Percentiles rank a stretch among this genome's conserved stretches.
Conservation (phyloP, 495 filamentous ascomycete species). For the Coniosporium apollinis region DNA sequence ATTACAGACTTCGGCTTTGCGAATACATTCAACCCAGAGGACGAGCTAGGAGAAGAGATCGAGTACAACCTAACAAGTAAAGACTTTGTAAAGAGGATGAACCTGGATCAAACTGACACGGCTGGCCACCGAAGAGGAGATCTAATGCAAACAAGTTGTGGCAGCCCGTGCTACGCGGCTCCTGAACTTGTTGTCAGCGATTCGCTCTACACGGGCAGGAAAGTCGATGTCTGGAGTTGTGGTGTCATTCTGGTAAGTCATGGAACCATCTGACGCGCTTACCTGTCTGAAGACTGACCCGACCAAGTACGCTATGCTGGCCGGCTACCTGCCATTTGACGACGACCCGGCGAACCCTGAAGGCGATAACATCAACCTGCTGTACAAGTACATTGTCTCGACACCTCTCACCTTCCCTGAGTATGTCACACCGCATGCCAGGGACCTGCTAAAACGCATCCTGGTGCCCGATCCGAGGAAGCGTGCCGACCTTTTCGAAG, state of each 20-base stretch:
- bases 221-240: constrained; percentile 98
- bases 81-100: constrained; percentile 64
- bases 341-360: constrained; percentile 98
- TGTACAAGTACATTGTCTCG: constrained; percentile 99
- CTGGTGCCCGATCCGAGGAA: constrained; percentile 92
- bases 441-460: constrained; percentile 81
- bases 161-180: constrained; percentile 85
- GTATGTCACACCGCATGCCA: constrained; percentile 94
- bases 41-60: constrained; percentile 79
- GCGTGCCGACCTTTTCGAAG: constrained; percentile 91
- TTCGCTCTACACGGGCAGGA: constrained; percentile 88
- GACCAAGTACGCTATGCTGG: constrained; percentile 92
- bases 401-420: constrained; percentile 95
- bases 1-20: constrained; percentile 99
- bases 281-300: not conserved
- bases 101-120: constrained; percentile 45
- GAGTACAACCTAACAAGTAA: constrained; percentile 74
- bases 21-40: constrained; percentile 82
- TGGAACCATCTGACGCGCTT: not conserved
- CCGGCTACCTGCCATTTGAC: constrained; percentile 96
- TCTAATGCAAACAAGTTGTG: constrained; percentile 70
- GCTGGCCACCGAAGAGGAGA: constrained; percentile 49
- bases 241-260: constrained; percentile 87
- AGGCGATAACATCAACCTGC: constrained; percentile 95
- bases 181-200: constrained; percentile 97